These are phyloP conservation scores for Elsinoe ampelina DNA, from an alignment of 2,329 filamentous ascomycete species.

Conservation along the genomic window DNA sequence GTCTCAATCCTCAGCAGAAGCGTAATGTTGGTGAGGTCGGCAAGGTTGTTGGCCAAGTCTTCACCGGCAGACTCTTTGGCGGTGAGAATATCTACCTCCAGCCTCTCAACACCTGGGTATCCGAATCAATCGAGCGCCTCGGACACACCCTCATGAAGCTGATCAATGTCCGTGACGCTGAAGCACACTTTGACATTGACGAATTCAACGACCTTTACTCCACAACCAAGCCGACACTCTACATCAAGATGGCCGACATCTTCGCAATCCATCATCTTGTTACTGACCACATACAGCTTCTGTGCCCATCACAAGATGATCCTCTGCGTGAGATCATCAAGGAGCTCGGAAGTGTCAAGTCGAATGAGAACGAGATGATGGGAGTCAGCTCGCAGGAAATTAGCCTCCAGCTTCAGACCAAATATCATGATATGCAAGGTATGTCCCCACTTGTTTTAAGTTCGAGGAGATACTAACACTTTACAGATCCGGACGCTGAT, in stretches of 20 bases:
- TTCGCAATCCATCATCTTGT: constrained; percentile 91
- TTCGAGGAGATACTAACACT: constrained; percentile 8
- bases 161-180: constrained; percentile 75
- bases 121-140: constrained; percentile 72
- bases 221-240: constrained; percentile 93
- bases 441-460: constrained; percentile 18
- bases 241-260: constrained; percentile 97
- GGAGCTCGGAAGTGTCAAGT: constrained; percentile 91
- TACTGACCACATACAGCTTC: constrained; percentile 63
- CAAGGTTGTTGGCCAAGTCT: constrained; percentile 84
- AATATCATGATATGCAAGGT: constrained; percentile 75
- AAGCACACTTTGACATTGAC: constrained; percentile 93
- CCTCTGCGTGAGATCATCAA: constrained; percentile 83
- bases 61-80: constrained; percentile 78
- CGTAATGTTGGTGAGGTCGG: constrained; percentile 82
- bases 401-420: constrained; percentile 79
- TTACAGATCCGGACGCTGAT: constrained; percentile 74
- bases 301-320: constrained; percentile 77
- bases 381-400: constrained; percentile 82
- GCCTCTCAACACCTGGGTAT: constrained; percentile 84
- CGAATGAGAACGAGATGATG: constrained; percentile 87
- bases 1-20: constrained; percentile 83
- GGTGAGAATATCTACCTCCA: constrained; percentile 93
- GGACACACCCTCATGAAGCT: constrained; percentile 65
- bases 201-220: constrained; percentile 98